Evolutionary conservation across 169 alveolate species (phyloP).

Genomic region (Cryptosporidium tyzzeri): DNA sequence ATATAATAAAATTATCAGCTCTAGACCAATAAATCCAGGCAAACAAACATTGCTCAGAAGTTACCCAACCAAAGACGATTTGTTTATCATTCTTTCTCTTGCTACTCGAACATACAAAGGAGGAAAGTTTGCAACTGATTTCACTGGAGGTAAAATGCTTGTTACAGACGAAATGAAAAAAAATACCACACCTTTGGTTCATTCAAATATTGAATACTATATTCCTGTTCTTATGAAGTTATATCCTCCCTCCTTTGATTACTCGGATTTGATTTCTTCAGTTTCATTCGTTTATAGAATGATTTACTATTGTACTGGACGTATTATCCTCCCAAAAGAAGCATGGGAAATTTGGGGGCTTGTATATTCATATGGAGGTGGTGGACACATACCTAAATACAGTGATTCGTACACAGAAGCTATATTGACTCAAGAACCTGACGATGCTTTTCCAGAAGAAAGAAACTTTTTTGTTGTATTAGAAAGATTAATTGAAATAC

Average conservation of each 20-base stretch:
- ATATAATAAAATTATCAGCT: constrained; percentile 18
- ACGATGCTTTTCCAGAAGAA: constrained; percentile 64
- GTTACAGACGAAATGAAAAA: constrained; percentile 1
- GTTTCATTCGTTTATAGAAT: constrained; percentile 54
- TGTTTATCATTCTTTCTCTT: constrained; percentile 11
- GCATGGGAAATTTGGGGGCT: constrained; percentile 71
- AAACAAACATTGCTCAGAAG: background rate
- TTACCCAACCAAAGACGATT: constrained; percentile 41
- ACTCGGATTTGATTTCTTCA: constrained; percentile 13
- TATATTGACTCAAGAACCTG: constrained; percentile 23
- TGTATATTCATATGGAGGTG: constrained; percentile 35
- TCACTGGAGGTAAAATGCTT: constrained; percentile 27
- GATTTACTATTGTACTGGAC: constrained; percentile 48
- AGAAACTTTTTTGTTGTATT: constrained; percentile 47
- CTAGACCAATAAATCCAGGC: constrained; percentile 16
- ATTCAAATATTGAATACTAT: constrained; percentile 57
- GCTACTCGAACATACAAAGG: constrained; percentile 13
- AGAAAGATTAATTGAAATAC: constrained; percentile 30
- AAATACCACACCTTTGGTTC: constrained; percentile 37
- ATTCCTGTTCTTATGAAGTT: constrained; percentile 21
- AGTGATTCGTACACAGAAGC: background rate
- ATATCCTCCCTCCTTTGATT: constrained; percentile 50
- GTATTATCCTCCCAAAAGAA: constrained; percentile 33
- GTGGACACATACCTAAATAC: constrained; percentile 47
- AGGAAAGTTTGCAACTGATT: constrained; percentile 71